Evolutionary conservation across 345 rosid species (phyloP).

Genomic region (Linum lewisii): DNA sequence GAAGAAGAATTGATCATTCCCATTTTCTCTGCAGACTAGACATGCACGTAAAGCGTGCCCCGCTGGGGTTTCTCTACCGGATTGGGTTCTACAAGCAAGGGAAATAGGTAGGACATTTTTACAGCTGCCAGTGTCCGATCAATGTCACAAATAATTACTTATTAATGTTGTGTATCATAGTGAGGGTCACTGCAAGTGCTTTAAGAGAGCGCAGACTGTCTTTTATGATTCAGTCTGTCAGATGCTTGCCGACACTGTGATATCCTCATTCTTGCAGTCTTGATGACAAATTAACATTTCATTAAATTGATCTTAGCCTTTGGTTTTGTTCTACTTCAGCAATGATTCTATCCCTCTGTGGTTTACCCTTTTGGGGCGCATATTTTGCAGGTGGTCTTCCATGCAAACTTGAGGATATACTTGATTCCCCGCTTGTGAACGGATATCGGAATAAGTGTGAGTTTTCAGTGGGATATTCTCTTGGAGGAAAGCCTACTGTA

Average conservation of each 20-base stretch:
- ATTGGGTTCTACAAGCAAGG: slow-evolving; percentile 72
- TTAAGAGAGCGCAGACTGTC: no score
- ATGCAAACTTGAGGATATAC: slow-evolving; percentile 71
- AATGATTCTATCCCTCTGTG: neutral
- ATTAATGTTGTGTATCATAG: no score
- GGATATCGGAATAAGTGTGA: slow-evolving; percentile 95
- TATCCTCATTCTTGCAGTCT: no score
- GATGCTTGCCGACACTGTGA: no score
- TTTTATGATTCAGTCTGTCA: no score
- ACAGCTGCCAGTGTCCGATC: no score
- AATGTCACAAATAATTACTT: no score
- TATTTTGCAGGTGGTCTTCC: slow-evolving; percentile 70
- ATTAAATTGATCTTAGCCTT: no score
- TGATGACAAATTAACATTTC: neutral
- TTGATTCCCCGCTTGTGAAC: slow-evolving; percentile 67
- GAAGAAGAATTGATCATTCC: slow-evolving; percentile 16
- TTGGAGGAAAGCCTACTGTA: slow-evolving; percentile 65
- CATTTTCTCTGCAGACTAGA: slow-evolving; percentile 52
- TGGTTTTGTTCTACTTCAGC: slow-evolving; percentile 2
- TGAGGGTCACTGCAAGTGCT: no score
- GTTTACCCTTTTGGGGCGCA: neutral
- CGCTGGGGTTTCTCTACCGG: slow-evolving; percentile 66
- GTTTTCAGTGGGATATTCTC: slow-evolving; percentile 81
- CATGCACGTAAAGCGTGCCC: slow-evolving; percentile 93
- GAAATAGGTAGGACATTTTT: slow-evolving; percentile 60